Conservation (phyloP, 768 basidiomycete species). For the Hebeloma cylindrosporum region DNA sequence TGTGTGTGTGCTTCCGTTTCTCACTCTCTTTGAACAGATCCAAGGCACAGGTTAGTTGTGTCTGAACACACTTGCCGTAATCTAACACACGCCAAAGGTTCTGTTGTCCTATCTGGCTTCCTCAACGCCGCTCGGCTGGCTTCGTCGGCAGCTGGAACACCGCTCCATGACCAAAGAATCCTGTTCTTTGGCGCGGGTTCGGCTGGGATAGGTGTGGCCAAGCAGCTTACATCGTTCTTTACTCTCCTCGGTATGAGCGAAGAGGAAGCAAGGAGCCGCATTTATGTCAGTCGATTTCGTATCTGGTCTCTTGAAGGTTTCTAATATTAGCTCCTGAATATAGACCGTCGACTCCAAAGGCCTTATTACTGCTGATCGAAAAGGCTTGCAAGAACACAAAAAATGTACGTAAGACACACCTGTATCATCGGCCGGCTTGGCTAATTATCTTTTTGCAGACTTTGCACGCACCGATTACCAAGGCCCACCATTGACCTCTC, state of each 20-base stretch:
- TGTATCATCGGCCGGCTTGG: conserved; percentile 21
- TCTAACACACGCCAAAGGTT: conserved; percentile 37
- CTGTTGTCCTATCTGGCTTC: conserved; percentile 75
- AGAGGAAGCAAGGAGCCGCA: conserved; percentile 63
- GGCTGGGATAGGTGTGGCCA: conserved; percentile 86
- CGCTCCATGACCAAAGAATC: conserved; percentile 74
- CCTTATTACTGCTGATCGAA: conserved; percentile 67
- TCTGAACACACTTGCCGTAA: background rate
- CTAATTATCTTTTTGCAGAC: conserved; percentile 49
- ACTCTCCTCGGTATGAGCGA: conserved; percentile 62
- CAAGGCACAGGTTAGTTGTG: conserved; percentile 56
- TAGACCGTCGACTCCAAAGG: conserved; percentile 79
- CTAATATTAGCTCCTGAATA: conserved; percentile 12
- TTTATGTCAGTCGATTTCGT: conserved; percentile 51
- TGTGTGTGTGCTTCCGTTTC: background rate
- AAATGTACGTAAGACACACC: conserved; percentile 43
- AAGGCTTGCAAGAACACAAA: conserved; percentile 72
- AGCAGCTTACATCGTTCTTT: conserved; percentile 82
- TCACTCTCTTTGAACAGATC: conserved; percentile 37
- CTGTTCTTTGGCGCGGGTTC: conserved; percentile 92
- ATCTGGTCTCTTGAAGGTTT: too few species aligned
- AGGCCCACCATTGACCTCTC: conserved; percentile 58
- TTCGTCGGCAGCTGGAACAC: conserved; percentile 49
- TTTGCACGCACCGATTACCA: conserved; percentile 71
- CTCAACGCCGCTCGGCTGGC: conserved; percentile 68